A percentile compares a stretch with the other conserved stretches of the same genome.
Conservation (phyloP, 495 filamentous ascomycete genomes). For the Penicillium subrubescens region DNA sequence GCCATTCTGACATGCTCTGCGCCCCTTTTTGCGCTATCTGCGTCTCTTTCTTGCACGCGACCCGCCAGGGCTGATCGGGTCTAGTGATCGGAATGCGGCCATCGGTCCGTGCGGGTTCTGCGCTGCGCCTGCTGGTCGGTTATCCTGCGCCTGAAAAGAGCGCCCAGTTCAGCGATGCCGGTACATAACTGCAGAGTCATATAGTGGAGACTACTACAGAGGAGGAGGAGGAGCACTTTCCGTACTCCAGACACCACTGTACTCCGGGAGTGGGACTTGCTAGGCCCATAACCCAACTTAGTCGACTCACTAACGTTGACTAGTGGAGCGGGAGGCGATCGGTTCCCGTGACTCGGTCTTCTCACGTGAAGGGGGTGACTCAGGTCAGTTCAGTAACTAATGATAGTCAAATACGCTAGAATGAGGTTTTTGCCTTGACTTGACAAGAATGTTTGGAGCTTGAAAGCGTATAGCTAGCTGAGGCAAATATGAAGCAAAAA, state of each 20-base stretch:
- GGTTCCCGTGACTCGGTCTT: constrained; percentile 2
- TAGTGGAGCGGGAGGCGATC: constrained; percentile 7
- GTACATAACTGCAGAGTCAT: background rate
- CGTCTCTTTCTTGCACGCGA: constrained; percentile 18
- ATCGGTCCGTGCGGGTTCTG: constrained; percentile 15
- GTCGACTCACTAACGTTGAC: background rate
- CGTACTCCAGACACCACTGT: background rate
- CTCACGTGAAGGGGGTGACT: background rate
- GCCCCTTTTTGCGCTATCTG: constrained; percentile 16
- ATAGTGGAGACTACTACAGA: background rate
- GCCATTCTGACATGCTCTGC: background rate
- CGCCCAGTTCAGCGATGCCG: background rate
- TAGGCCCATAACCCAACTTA: background rate
- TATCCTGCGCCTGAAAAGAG: background rate
- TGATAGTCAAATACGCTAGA: background rate
- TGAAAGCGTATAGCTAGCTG: background rate
- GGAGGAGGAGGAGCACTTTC: background rate
- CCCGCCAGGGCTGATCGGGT: constrained; percentile 15
- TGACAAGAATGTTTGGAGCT: background rate
- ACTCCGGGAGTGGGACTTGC: background rate
- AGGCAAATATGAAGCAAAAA: background rate
- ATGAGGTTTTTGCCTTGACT: background rate
- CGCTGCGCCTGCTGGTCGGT: background rate
- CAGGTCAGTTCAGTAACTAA: background rate
- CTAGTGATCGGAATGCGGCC: constrained; percentile 22